phyloP scores from a whole-genome alignment of 768 basidiomycete species.

The Rhizopogon vesiculosus region DNA sequence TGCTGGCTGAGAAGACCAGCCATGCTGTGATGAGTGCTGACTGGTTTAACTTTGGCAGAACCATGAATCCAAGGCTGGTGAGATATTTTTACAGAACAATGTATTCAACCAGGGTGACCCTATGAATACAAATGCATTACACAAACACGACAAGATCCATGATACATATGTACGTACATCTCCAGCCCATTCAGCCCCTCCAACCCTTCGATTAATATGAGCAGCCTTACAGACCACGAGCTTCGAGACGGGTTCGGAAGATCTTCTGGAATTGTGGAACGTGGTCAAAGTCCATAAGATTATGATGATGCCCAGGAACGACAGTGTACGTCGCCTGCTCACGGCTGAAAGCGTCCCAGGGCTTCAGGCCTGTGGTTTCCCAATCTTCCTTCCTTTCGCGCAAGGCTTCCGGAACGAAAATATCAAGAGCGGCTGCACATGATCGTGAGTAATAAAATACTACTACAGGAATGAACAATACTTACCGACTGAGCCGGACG shows the following conservation, averaged over 20 bases:
- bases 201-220: no score
- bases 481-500: constrained; percentile 16
- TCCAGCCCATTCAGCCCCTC: no score
- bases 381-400: no score
- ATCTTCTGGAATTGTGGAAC: constrained; percentile 12
- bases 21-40: no score
- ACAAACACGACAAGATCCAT: no score
- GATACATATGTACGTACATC: no score
- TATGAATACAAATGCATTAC: no score
- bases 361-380: constrained; percentile 12
- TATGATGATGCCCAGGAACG: constrained; percentile 12
- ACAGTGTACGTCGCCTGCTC: constrained; percentile 7
- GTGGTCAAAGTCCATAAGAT: constrained; percentile 13
- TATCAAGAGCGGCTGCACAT: constrained; percentile 2
- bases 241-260: constrained; percentile 15
- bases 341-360: constrained; percentile 11
- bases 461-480: neutral
- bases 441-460: neutral
- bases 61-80: no score
- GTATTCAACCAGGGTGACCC: no score
- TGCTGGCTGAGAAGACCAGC: no score
- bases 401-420: constrained; percentile 8
- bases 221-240: constrained; percentile 8
- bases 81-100: no score
- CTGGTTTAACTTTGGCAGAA: no score